Percentiles rank a stretch among this genome's conserved stretches.
Conservation (phyloP, 495 filamentous ascomycete species). For the Astrothelium macrocarpum region DNA sequence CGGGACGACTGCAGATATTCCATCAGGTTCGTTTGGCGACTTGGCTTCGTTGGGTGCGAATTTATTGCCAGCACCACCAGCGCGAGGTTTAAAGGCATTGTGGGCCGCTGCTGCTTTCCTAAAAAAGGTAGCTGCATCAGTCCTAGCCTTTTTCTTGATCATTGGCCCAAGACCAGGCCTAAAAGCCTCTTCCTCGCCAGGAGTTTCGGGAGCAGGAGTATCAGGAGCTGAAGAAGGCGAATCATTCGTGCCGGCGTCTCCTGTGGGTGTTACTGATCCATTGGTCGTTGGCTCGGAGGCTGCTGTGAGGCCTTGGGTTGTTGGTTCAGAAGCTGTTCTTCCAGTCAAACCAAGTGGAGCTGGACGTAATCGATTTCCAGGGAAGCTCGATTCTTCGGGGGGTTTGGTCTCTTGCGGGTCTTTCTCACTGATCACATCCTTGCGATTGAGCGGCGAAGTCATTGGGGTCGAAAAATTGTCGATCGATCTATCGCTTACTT, state of each 20-base stretch:
- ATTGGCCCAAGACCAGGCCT: constrained; percentile 82
- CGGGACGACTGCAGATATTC: constrained; percentile 77
- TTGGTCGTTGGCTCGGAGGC: constrained; percentile 10
- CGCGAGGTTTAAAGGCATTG: constrained; percentile 72
- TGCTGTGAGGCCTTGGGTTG: neutral
- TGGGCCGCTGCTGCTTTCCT: constrained; percentile 78
- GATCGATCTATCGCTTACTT: constrained; percentile 8
- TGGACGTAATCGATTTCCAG: neutral
- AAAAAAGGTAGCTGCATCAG: constrained; percentile 66
- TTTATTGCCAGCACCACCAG: constrained; percentile 70
- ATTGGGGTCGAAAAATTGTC: neutral
- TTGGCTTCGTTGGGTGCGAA: constrained; percentile 40
- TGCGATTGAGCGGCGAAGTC: neutral
- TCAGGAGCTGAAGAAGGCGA: constrained; percentile 7
- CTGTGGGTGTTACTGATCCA: constrained; percentile 1
- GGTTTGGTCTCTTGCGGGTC: neutral
- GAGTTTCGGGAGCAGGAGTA: constrained; percentile 12
- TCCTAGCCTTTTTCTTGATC: constrained; percentile 68
- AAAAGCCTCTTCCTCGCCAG: constrained; percentile 43
- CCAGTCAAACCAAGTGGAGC: neutral
- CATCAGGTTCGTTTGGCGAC: constrained; percentile 57
- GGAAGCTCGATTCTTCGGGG: neutral
- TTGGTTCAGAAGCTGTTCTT: neutral
- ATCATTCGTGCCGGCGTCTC: constrained; percentile 3
- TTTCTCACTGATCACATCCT: neutral